Conservation (phyloP, 2,329 filamentous ascomycete genomes). For the Stachybotrys chlorohalonatus region DNA sequence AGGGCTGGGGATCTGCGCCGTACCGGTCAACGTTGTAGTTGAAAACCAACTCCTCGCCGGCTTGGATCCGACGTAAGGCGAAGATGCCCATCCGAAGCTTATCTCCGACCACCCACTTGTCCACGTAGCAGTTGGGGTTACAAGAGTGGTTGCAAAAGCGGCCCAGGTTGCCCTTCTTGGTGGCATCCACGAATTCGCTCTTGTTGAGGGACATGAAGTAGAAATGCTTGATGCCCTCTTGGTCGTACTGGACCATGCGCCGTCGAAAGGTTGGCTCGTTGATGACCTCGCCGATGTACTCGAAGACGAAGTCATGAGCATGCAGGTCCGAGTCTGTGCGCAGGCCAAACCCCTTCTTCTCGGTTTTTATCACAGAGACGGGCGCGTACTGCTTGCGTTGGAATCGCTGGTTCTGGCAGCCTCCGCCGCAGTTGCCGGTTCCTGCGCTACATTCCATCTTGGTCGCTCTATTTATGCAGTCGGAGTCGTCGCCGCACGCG, state of each 20-base stretch:
- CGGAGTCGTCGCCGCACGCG: slow-evolving; percentile 91
- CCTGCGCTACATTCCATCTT: slow-evolving; percentile 91
- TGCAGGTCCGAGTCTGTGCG: slow-evolving; percentile 70
- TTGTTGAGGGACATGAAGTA: slow-evolving; percentile 99
- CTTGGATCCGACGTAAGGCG: slow-evolving; percentile 71
- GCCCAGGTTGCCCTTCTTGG: slow-evolving; percentile 90
- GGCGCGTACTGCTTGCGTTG: slow-evolving; percentile 81
- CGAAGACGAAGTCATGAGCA: slow-evolving; percentile 87
- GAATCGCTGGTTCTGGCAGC: slow-evolving; percentile 92
- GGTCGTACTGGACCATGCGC: slow-evolving; percentile 87
- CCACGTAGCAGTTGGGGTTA: slow-evolving; percentile 97
- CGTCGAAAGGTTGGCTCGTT: slow-evolving; percentile 82
- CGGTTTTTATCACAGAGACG: slow-evolving; percentile 93
- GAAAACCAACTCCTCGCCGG: slow-evolving; percentile 93
- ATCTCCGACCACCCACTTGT: slow-evolving; percentile 98
- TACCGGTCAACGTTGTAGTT: slow-evolving; percentile 99
- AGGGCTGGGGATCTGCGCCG: slow-evolving; percentile 90
- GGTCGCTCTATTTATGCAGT: slow-evolving; percentile 96
- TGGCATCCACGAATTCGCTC: slow-evolving; percentile 94
- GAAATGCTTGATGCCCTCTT: slow-evolving; percentile 97
- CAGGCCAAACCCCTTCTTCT: slow-evolving; percentile 94
- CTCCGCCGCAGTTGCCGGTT: slow-evolving; percentile 70
- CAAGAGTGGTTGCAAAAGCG: slow-evolving; percentile 99
- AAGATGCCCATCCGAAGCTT: slow-evolving; percentile 99
- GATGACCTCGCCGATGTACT: slow-evolving; percentile 98